These are phyloP conservation scores for Trifolium pratense DNA, from an alignment of 306 rosid species.

Conservation along the genomic window DNA sequence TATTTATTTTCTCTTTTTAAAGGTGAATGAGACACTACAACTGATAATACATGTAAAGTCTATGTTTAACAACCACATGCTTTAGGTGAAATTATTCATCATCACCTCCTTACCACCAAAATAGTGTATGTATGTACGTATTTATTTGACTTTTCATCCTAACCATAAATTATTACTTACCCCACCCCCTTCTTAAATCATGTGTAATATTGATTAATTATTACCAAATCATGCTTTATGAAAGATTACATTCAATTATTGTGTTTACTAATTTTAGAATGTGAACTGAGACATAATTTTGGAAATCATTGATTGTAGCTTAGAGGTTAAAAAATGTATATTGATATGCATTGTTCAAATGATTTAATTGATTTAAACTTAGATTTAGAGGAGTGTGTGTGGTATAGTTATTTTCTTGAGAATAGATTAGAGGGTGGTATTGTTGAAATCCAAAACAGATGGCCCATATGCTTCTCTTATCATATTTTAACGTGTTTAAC, in stretches of 20 bases:
- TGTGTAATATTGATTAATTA: conserved; percentile 13
- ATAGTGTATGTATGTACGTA: conserved; percentile 36
- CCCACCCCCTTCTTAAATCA: neutral
- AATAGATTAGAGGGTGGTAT: no score
- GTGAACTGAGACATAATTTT: neutral
- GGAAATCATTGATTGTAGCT: neutral
- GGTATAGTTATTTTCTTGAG: no score
- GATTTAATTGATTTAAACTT: no score
- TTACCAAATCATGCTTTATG: conserved; percentile 33
- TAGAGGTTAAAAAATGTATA: neutral
- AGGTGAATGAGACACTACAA: conserved; percentile 58
- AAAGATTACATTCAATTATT: conserved; percentile 2
- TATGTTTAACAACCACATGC: conserved; percentile 60
- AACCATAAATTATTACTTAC: neutral
- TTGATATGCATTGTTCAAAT: no score
- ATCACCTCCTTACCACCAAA: conserved; percentile 49
- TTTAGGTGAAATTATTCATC: conserved; percentile 56
- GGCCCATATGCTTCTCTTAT: no score
- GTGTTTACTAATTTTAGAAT: conserved; percentile 7
- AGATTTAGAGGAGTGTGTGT: no score
- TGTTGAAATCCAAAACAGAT: no score
- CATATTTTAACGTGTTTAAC: no score
- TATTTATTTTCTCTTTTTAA: conserved; percentile 37
- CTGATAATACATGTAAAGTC: conserved; percentile 56
- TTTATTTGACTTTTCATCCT: conserved; percentile 44